phyloP scores from a whole-genome alignment of 2,329 filamentous ascomycete species.

The Fusarium sp. region DNA sequence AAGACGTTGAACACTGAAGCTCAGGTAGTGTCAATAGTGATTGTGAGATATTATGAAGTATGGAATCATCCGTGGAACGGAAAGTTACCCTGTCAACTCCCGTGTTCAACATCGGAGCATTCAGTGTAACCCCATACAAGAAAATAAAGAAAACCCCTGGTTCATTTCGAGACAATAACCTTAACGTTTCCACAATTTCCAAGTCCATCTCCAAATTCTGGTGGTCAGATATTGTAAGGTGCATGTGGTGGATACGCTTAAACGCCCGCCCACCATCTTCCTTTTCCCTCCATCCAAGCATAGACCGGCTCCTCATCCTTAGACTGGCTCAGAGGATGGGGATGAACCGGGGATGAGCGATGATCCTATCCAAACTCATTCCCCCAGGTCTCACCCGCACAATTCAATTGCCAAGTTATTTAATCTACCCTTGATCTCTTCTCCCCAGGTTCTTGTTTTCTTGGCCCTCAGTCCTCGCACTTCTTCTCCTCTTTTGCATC shows the following conservation, averaged over 20 bases:
- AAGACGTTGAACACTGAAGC: not conserved
- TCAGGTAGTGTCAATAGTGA: too few relatives aligned
- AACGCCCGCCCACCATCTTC: not conserved
- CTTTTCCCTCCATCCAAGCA: not conserved
- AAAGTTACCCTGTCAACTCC: not conserved
- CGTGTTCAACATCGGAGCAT: not conserved
- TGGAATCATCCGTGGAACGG: not conserved
- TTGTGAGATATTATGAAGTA: rapidly evolving
- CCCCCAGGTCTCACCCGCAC: conserved; percentile 14
- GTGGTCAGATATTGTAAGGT: conserved; percentile 5
- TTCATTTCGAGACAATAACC: not conserved
- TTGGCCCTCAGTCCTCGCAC: conserved; percentile 1
- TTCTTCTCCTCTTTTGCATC: not conserved
- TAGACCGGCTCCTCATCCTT: not conserved
- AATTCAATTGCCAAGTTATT: conserved; percentile 11
- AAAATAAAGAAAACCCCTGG: conserved; percentile 11
- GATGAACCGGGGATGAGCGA: conserved; percentile 22
- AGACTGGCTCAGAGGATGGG: conserved; percentile 4
- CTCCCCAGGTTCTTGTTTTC: not conserved
- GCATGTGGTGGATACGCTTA: conserved; percentile 13
- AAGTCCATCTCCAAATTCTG: not conserved
- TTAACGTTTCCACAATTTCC: conserved; percentile 24
- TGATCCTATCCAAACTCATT: conserved; percentile 21
- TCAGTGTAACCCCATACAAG: conserved; percentile 11
- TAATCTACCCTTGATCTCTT: conserved; percentile 3